Base-by-base conservation (phyloP, 2,329 filamentous ascomycete species). In the Phaeosphaeria sp. region DNA sequence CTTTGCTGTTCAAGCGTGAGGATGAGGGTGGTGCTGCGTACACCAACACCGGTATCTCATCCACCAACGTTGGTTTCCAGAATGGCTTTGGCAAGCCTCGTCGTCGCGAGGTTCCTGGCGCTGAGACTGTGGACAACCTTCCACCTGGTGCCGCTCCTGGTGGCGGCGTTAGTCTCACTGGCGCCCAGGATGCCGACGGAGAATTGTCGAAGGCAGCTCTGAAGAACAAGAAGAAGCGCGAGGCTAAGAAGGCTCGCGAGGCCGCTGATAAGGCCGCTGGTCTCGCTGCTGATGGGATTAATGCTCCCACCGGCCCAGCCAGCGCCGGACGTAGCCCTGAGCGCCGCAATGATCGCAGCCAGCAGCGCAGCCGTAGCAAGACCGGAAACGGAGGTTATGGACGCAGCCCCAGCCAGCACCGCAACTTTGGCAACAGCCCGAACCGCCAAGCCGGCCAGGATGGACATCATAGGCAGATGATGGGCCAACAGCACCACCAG, bases 171-270 rank as follows among this genome's bases (percentile, higher is more conserved):
- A 86, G 85, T 61, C 83, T 91, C 46, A 87, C 89, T 24, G 85
- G 86, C 5, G 87, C 90, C 15, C 85, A 81, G 63, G 77, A 89
- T 79, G 81, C 89, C 44, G 90, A 92, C 59, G 91, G 91, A 67
- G 89, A 86, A 67, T 77, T 95, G 60, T 93, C 91, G 61, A 96
- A 95, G 81, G 87, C 90, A 53, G 93, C 91, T 13, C 82, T 92
- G 68, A 97, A 97, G 86, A 97, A 97, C 81, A 98, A 98, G 87
- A 98, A 98, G 87, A 98, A 98, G 86, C 87, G 95, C 46, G 89
- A 91, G 67, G 91, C 91, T 66, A 97, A 96, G 84, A 98, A 97
- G 81, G 86, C 87, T 51, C 95, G 93, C 75, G 93, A 95, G 47
- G 86, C 83, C 6, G 91, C 92, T 18, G 87, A 86, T 49, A 77